Conservation (phyloP, 2,329 filamentous ascomycete genomes). For the Teratosphaeria destructans region DNA sequence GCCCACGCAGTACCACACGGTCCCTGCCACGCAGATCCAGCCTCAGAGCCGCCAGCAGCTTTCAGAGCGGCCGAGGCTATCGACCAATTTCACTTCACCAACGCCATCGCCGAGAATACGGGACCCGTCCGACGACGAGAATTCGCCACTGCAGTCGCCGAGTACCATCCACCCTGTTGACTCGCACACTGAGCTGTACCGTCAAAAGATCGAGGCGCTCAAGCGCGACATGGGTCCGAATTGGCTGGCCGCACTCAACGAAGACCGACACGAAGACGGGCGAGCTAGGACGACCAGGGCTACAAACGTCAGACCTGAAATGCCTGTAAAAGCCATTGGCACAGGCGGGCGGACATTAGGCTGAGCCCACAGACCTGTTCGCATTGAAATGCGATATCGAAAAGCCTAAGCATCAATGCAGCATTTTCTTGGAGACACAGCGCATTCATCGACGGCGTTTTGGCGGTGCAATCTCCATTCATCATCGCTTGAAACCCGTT, state of each 20-base stretch:
- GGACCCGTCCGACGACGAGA: slow-evolving; percentile 21
- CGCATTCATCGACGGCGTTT: slow-evolving; percentile 1
- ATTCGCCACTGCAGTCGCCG: slow-evolving; percentile 17
- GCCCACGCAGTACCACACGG: slow-evolving; percentile 14
- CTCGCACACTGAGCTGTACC: slow-evolving; percentile 43
- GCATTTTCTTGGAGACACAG: not conserved
- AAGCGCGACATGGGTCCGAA: slow-evolving; percentile 76
- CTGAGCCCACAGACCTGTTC: not conserved
- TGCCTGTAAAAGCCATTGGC: not conserved
- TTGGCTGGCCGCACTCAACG: slow-evolving; percentile 77
- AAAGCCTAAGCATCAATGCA: not conserved
- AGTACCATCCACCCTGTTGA: slow-evolving; percentile 13
- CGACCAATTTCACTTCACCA: slow-evolving; percentile 20
- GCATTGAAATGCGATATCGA: not conserved
- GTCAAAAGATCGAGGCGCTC: slow-evolving; percentile 76
- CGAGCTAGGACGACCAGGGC: slow-evolving; percentile 13
- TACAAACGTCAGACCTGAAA: slow-evolving; percentile 14
- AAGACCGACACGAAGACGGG: slow-evolving; percentile 49
- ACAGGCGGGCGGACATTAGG: not conserved
- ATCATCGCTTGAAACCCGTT: not conserved
- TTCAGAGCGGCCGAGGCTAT: slow-evolving; percentile 16
- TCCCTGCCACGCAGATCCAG: slow-evolving; percentile 9
- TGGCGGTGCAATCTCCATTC: not conserved
- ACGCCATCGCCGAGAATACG: slow-evolving; percentile 18
- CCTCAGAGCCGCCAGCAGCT: not conserved